Conservation (phyloP, 345 rosid genomes). For the Rhodamnia argentea region DNA sequence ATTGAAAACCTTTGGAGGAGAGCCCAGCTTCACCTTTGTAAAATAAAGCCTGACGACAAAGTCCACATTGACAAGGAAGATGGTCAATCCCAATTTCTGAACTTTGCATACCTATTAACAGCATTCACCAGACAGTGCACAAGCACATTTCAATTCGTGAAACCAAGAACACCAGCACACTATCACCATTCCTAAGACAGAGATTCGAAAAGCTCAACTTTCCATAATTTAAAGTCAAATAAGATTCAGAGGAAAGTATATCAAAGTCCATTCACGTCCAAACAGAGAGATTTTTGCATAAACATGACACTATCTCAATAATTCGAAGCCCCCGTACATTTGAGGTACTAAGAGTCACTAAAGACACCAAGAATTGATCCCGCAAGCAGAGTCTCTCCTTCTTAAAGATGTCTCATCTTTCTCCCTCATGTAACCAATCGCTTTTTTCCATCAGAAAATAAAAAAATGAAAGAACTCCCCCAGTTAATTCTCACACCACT, state of each 20-base stretch:
- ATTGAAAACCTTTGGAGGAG: conserved; percentile 92
- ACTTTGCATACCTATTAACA: neutral
- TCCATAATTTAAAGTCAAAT: neutral
- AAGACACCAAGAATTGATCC: neutral
- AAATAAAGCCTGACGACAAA: conserved; percentile 66
- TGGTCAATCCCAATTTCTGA: conserved; percentile 31
- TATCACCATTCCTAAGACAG: neutral
- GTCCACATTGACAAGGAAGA: conserved; percentile 28
- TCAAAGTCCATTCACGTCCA: neutral
- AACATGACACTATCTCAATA: neutral
- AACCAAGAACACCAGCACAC: neutral
- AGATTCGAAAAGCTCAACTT: neutral
- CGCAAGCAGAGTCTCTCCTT: neutral
- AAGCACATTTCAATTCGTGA: neutral
- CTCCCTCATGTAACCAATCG: neutral
- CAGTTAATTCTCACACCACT: neutral
- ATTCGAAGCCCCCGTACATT: neutral
- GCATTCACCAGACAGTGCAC: neutral
- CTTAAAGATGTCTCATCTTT: neutral
- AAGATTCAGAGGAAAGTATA: neutral
- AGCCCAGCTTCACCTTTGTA: conserved; percentile 87
- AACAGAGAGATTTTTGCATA: neutral
- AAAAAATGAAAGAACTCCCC: neutral
- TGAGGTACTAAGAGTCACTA: neutral
- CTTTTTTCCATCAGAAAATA: neutral